A percentile compares a stretch with the other conserved stretches of the same genome.
phyloP scores from a whole-genome alignment of 2,329 filamentous ascomycete genomes.

The Byssothecium circinans region DNA sequence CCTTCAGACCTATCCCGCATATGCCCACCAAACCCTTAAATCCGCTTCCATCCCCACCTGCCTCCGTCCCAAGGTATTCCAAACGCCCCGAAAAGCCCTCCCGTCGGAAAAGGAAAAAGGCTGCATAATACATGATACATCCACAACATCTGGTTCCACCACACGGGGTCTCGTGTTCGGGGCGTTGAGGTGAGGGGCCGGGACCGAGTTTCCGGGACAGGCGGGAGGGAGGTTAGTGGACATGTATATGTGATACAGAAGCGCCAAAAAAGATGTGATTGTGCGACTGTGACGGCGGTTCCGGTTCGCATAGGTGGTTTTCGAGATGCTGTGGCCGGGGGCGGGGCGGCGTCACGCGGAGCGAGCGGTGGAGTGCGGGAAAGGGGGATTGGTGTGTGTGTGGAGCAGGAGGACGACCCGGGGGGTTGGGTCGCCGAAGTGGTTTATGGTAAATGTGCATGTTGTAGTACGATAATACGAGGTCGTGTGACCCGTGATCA shows the following conservation, averaged over 20 bases:
- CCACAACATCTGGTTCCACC: too few relatives aligned
- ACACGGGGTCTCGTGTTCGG: neutral
- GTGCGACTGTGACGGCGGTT: constrained; percentile 1
- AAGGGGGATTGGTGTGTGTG: neutral
- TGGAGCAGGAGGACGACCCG: neutral
- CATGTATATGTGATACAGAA: too few relatives aligned
- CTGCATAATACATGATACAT: too few relatives aligned
- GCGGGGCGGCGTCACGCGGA: neutral
- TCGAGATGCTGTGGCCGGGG: neutral
- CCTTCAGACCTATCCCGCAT: neutral
- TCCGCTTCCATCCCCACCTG: neutral
- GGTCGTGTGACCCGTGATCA: neutral
- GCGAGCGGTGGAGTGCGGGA: neutral
- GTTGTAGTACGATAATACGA: neutral
- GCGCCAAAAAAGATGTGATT: constrained; percentile 1
- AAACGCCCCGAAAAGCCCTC: neutral
- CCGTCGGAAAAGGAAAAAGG: neutral
- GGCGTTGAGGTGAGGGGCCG: neutral
- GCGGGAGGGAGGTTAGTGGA: too few relatives aligned
- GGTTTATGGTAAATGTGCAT: neutral
- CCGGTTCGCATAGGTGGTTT: neutral
- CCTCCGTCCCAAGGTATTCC: neutral
- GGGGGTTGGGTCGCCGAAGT: neutral
- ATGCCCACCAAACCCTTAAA: neutral
- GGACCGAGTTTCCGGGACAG: neutral